Percentiles rank a stretch among this genome's conserved stretches.
These are phyloP conservation scores for Arachnomyces sp. DNA, from an alignment of 2,329 filamentous ascomycete species.

Conservation along the genomic window DNA sequence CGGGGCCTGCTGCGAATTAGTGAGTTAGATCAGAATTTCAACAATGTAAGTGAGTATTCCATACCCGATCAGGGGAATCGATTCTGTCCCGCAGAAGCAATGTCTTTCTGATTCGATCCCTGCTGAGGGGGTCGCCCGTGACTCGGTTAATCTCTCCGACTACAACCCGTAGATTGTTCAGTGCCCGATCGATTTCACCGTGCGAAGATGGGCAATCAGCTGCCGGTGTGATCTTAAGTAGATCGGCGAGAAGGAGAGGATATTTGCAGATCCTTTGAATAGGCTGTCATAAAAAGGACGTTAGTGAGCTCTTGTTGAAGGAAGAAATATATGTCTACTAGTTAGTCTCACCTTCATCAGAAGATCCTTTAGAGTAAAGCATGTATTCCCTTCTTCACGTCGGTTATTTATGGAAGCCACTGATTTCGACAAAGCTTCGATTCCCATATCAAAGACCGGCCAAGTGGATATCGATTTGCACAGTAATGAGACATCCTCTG, in stretches of 20 bases:
- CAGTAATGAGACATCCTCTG: constrained; percentile 63
- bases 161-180: constrained; percentile 63
- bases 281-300: constrained; percentile 49
- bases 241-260: constrained; percentile 73
- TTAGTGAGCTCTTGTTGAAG: constrained; percentile 7
- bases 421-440: constrained; percentile 72
- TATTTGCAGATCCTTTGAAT: constrained; percentile 91
- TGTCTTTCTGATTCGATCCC: constrained; percentile 66
- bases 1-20: not conserved
- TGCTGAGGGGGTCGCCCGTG: constrained; percentile 65
- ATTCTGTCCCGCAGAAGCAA: constrained; percentile 79
- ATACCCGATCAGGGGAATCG: constrained; percentile 62
- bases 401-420: constrained; percentile 61
- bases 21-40: not conserved
- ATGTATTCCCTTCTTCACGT: constrained; percentile 58
- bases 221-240: constrained; percentile 74
- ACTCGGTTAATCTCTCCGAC: constrained; percentile 75
- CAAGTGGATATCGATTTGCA: constrained; percentile 63
- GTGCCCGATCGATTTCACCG: constrained; percentile 65
- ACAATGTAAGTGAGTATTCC: constrained; percentile 13
- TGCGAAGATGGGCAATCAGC: constrained; percentile 78
- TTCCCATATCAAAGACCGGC: constrained; percentile 72
- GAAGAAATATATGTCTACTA: not conserved
- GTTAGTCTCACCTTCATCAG: constrained; percentile 65
- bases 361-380: constrained; percentile 73